Base-by-base conservation (phyloP, 805 yeast genomes). In the Candida corydali region DNA sequence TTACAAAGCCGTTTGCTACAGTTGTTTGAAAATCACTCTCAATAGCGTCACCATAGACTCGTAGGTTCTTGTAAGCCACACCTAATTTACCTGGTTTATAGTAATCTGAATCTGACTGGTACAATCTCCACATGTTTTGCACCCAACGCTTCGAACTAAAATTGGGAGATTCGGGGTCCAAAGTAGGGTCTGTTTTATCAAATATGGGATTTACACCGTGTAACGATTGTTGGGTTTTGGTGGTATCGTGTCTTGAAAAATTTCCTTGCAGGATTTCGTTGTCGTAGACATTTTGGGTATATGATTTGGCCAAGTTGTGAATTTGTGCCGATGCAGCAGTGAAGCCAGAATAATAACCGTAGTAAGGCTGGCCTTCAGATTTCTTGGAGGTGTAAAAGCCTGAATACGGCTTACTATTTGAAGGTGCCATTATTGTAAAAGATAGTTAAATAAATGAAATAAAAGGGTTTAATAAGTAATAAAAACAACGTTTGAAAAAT, bases 11-110 rank as follows among this genome's bases (percentile, higher is more conserved):
- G 42, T 75, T 78, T 20, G 63, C 44, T 4, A 75, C 70, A 3
- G 78, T 77, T 5, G 75, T 59, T 54, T 78, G 83, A 53, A 72
- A 79, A 49, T 78, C 80, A 11, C 77, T 70, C 50, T 77, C 83
- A 2, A 79, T 63, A 3, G 82, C 78, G 20, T 36, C 32, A 50
- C 84, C 86, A 43, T 55, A 67, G 3, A 81, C 82, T 34, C 78
- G 50, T 45, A 79, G 55, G 50, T 76, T 54, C 40, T 66, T 67
- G 65, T 75, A 77, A 8, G 73, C 72, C 38, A 80, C 56, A 17
- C 82, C 82, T 43, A 79, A 54, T 8, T 70, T 58, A 29, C 74
- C 63, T n/a, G 80, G 81, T 49, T 71, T 76, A 53, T 73, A 79
- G 55, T 73, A 74, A 14, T 76, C 82, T 0, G 74, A 72, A 45